Evolutionary conservation across 345 rosid species (phyloP).

Genomic region (Populus tremula): DNA sequence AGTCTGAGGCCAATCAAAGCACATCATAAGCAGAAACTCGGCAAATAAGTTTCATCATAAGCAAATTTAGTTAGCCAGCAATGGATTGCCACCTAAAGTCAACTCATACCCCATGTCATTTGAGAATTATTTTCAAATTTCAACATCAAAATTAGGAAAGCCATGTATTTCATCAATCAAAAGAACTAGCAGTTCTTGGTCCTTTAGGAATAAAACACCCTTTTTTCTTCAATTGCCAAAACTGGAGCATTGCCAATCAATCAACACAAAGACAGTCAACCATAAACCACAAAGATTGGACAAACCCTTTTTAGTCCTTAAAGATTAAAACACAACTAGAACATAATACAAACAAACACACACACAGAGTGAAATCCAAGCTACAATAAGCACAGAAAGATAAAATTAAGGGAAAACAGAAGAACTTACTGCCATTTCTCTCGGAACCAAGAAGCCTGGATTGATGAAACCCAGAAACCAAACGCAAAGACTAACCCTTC

Average conservation of each 20-base stretch:
- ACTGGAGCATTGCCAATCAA: conserved; percentile 19
- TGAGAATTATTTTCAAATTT: conserved; percentile 1
- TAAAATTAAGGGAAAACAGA: neutral
- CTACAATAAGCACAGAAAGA: neutral
- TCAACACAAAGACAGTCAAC: conserved; percentile 8
- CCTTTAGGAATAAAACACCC: neutral
- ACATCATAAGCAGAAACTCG: neutral
- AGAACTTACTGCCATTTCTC: conserved; percentile 63
- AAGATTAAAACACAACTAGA: neutral
- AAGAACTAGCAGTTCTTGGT: neutral
- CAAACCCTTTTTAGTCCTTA: neutral
- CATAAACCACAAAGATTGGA: neutral
- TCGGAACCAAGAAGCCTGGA: conserved; percentile 17
- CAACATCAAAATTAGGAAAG: conserved; percentile 2
- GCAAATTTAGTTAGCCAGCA: neutral
- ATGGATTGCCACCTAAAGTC: neutral
- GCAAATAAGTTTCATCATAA: neutral
- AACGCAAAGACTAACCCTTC: neutral
- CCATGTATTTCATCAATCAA: neutral
- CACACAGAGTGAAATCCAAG: neutral
- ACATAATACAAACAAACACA: too few species aligned
- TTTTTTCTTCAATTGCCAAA: too few species aligned
- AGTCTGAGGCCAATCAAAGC: neutral
- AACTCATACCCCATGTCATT: neutral
- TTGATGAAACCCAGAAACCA: neutral